phyloP scores from a whole-genome alignment of 345 rosid genomes.

The Euphorbia lathyris region DNA sequence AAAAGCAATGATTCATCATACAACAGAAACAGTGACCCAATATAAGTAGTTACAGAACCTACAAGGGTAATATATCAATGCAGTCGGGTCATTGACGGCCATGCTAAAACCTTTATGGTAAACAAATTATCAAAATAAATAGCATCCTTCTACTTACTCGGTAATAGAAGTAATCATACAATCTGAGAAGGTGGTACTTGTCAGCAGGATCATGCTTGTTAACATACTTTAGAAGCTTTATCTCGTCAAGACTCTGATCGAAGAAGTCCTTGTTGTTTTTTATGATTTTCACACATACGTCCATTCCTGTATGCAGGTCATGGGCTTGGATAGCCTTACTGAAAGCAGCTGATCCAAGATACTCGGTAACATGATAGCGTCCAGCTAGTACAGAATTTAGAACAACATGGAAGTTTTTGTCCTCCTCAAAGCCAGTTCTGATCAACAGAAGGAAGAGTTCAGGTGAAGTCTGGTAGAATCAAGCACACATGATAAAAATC shows the following conservation, averaged over 20 bases:
- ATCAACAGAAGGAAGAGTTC: conserved; percentile 21
- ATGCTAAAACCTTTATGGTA: background rate
- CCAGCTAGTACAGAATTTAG: conserved; percentile 94
- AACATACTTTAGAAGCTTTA: conserved; percentile 94
- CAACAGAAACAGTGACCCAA: background rate
- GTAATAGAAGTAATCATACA: conserved; percentile 96
- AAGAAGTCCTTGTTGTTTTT: conserved; percentile 99
- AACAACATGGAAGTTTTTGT: conserved; percentile 96
- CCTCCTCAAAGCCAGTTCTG: conserved; percentile 99
- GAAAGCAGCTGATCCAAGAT: conserved; percentile 99
- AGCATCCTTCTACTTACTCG: conserved; percentile 53
- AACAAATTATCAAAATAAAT: conserved; percentile 2
- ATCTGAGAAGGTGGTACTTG: conserved; percentile 91
- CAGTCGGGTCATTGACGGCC: background rate
- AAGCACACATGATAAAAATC: conserved; percentile 9
- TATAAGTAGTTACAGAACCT: background rate
- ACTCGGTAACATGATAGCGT: conserved; percentile 96
- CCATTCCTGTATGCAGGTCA: conserved; percentile 97
- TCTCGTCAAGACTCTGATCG: conserved; percentile 99
- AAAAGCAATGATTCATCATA: background rate
- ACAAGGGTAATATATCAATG: background rate
- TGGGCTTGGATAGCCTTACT: conserved; percentile 99
- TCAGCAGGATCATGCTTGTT: conserved; percentile 99
- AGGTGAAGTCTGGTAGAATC: conserved; percentile 20
- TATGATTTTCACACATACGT: conserved; percentile 94